Percentiles rank a stretch among this genome's conserved stretches.
Conservation (phyloP, 2,329 filamentous ascomycete species). For the Davidsoniella virescens region DNA sequence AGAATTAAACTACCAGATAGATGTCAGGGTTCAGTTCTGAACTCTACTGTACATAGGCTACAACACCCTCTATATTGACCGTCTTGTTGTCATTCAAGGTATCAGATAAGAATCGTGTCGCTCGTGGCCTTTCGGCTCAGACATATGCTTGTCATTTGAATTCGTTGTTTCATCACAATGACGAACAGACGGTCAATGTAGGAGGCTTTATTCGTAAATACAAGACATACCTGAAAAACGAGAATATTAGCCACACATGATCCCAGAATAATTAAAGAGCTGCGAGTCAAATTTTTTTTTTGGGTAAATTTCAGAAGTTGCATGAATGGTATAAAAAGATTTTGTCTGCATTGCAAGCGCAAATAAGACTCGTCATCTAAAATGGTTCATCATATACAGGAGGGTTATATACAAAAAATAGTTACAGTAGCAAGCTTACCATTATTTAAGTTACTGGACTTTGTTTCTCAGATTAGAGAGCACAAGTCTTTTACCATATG, state of each 20-base stretch:
- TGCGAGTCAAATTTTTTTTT: slow-evolving; percentile 6
- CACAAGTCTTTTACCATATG: no score
- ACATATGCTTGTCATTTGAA: slow-evolving; percentile 94
- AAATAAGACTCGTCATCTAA: slow-evolving; percentile 69
- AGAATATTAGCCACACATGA: slow-evolving; percentile 9
- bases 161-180: slow-evolving; percentile 28
- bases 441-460: neutral
- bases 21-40: no score
- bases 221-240: slow-evolving; percentile 1
- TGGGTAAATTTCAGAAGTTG: slow-evolving; percentile 29
- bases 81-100: slow-evolving; percentile 1
- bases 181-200: neutral
- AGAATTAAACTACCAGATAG: no score
- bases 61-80: no score
- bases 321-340: slow-evolving; percentile 58
- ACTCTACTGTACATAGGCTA: no score
- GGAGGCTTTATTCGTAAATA: no score
- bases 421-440: slow-evolving; percentile 6
- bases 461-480: no score
- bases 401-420: neutral
- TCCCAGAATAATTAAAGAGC: neutral
- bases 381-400: slow-evolving; percentile 23
- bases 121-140: slow-evolving; percentile 46
- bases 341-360: slow-evolving; percentile 56
- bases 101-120: slow-evolving; percentile 13